phyloP scores from a whole-genome alignment of 2,329 filamentous ascomycete species.

The Aspergillus thermomutatus region DNA sequence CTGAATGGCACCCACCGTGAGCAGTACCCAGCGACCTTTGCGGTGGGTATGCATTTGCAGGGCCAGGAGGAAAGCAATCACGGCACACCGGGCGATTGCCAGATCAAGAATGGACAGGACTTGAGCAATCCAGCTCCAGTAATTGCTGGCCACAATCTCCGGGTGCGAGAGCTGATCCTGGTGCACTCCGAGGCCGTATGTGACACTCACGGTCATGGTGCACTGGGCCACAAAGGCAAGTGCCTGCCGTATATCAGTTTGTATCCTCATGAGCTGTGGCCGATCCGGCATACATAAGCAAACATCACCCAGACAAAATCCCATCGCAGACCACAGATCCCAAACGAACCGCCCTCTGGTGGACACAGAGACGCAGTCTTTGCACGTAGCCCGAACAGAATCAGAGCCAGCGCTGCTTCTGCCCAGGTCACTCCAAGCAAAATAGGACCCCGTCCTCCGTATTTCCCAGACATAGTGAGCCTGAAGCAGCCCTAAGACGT shows the following conservation, averaged over 20 bases:
- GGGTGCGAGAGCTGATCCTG: constrained; percentile 4
- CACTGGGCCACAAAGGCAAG: constrained; percentile 11
- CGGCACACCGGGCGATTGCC: constrained; percentile 11
- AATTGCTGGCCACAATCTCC: constrained; percentile 11
- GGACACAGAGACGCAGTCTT: constrained; percentile 14
- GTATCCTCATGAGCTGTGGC: neutral
- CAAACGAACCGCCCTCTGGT: constrained; percentile 3
- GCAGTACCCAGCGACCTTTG: constrained; percentile 11
- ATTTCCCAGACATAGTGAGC: neutral
- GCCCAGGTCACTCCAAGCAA: constrained; percentile 18
- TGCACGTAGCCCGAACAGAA: constrained; percentile 15
- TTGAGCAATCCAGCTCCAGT: constrained; percentile 19
- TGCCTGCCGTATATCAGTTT: constrained; percentile 5
- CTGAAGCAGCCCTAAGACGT: neutral
- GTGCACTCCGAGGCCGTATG: constrained; percentile 16
- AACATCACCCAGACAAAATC: constrained; percentile 19
- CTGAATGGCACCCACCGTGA: constrained; percentile 12
- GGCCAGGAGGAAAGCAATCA: constrained; percentile 15
- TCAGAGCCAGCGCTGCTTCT: constrained; percentile 12
- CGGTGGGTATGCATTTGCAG: constrained; percentile 11
- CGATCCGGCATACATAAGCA: constrained; percentile 9
- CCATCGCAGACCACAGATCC: constrained; percentile 17
- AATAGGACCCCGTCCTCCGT: constrained; percentile 14
- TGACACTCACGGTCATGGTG: constrained; percentile 14
- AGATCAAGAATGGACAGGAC: constrained; percentile 12